Evolutionary conservation across 2,329 filamentous ascomycete genomes (phyloP).

Genomic region (Teratosphaeria gauchensis): DNA sequence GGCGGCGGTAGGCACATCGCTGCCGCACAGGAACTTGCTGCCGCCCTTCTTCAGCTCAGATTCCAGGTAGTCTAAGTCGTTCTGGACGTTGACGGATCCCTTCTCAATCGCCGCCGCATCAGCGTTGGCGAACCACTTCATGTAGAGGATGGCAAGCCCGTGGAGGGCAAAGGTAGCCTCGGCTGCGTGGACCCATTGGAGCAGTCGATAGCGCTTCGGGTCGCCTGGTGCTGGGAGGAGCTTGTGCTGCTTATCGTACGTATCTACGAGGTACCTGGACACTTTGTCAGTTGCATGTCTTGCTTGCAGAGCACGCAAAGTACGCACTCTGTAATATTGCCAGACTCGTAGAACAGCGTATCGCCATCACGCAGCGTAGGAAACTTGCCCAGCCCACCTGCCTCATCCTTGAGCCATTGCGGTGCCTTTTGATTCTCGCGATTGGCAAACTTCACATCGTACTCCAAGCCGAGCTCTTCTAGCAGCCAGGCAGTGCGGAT

Average conservation of each 20-base stretch:
- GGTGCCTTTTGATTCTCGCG: constrained; percentile 30
- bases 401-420: constrained; percentile 32
- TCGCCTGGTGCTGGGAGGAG: constrained; percentile 30
- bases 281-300: not conserved
- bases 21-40: constrained; percentile 33
- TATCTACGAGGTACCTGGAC: constrained; percentile 37
- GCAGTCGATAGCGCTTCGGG: constrained; percentile 26
- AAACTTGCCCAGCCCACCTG: constrained; percentile 37
- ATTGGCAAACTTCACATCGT: constrained; percentile 32
- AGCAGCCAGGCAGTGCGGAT: constrained; percentile 40
- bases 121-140: constrained; percentile 33
- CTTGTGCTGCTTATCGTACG: constrained; percentile 31
- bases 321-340: constrained; percentile 38
- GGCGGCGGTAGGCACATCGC: constrained; percentile 22
- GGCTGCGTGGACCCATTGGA: constrained; percentile 38
- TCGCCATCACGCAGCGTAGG: constrained; percentile 36
- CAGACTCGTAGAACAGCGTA: constrained; percentile 34
- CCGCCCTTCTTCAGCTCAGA: constrained; percentile 29
- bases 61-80: constrained; percentile 38
- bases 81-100: constrained; percentile 34
- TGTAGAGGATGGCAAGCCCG: constrained; percentile 36
- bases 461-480: constrained; percentile 35
- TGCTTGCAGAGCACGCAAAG: not conserved
- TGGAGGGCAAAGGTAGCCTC: constrained; percentile 40
- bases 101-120: constrained; percentile 29